phyloP scores from a whole-genome alignment of 2,329 filamentous ascomycete genomes.

The Hypomyces perniciosus region DNA sequence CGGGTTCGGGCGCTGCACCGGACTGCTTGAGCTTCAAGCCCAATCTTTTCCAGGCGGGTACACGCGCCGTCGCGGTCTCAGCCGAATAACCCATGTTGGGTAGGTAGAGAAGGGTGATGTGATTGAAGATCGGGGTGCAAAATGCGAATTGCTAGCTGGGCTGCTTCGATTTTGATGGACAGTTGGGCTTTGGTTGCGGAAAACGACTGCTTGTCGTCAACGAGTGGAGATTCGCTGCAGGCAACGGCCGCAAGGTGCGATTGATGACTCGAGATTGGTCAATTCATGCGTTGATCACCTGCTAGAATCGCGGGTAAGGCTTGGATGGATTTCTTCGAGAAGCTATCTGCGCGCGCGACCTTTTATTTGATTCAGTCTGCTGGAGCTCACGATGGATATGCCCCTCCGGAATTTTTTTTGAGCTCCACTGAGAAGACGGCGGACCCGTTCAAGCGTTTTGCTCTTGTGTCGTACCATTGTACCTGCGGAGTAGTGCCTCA shows the following conservation, averaged over 20 bases:
- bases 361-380: constrained; percentile 7
- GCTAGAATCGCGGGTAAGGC: constrained; percentile 2
- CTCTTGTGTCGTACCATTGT: not conserved
- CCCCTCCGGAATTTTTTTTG: constrained; percentile 10
- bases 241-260: not conserved
- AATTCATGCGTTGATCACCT: constrained; percentile 7
- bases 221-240: not conserved
- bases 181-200: constrained; percentile 2
- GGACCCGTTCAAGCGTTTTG: not conserved
- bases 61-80: constrained; percentile 38
- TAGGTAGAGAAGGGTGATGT: not conserved
- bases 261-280: not conserved
- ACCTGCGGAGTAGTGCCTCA: not conserved
- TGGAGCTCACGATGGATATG: constrained; percentile 3
- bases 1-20: constrained; percentile 25
- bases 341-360: constrained; percentile 4
- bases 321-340: constrained; percentile 3
- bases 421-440: constrained; percentile 5
- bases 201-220: not conserved
- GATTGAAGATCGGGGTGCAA: constrained; percentile 5
- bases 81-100: constrained; percentile 39
- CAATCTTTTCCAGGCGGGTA: constrained; percentile 57
- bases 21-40: constrained; percentile 54
- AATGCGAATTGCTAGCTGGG: not conserved
- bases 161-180: constrained; percentile 1